Evolutionary conservation across 768 basidiomycete genomes (phyloP).

Genomic region (Scleroderma citrinum): DNA sequence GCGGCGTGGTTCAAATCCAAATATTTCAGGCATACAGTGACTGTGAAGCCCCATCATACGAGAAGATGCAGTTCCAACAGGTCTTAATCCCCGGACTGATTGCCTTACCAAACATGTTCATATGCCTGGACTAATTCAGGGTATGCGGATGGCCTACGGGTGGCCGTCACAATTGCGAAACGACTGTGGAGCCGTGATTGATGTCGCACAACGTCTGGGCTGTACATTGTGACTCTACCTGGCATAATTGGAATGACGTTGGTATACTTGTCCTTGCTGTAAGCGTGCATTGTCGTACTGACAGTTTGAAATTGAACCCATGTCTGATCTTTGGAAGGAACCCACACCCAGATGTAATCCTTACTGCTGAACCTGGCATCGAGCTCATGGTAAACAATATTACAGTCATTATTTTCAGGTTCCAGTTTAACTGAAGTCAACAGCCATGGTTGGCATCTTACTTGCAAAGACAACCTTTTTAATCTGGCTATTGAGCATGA

Average conservation of each 20-base stretch:
- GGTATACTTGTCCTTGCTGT: neutral
- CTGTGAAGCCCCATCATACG: too few relatives aligned
- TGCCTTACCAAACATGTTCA: neutral
- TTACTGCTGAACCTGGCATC: too few relatives aligned
- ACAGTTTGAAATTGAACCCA: neutral
- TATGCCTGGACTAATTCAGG: neutral
- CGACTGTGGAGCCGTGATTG: neutral
- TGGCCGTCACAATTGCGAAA: neutral
- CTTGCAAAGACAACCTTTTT: neutral
- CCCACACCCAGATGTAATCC: too few relatives aligned
- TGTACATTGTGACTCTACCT: neutral
- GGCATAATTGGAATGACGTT: neutral
- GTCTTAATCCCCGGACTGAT: neutral
- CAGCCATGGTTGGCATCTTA: neutral
- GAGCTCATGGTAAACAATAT: too few relatives aligned
- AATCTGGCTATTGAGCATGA: neutral
- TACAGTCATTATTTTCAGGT: neutral
- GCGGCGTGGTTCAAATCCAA: neutral
- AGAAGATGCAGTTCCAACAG: neutral
- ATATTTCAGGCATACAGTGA: neutral
- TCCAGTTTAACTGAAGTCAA: neutral
- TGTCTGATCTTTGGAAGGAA: too few relatives aligned
- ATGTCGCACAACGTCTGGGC: neutral
- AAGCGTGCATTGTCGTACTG: neutral
- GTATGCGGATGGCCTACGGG: neutral